phyloP scores from a whole-genome alignment of 768 basidiomycete species.

The Suillus clintonianus region DNA sequence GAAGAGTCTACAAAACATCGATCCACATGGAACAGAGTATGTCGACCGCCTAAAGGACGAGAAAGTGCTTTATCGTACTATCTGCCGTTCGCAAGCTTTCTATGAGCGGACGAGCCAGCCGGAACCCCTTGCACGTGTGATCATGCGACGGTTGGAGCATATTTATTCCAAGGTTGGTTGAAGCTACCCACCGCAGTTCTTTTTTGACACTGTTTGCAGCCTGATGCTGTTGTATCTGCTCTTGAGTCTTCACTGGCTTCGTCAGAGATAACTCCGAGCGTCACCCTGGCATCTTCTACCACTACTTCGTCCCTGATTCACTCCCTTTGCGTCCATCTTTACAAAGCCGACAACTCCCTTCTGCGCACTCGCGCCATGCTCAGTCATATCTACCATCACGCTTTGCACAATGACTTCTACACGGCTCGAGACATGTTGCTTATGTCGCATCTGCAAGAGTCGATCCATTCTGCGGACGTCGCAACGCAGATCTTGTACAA shows the following conservation, averaged over 20 bases:
- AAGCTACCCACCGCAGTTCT: neutral
- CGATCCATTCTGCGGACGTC: conserved; percentile 94
- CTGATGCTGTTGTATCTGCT: conserved; percentile 88
- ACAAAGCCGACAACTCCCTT: conserved; percentile 88
- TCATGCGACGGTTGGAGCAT: conserved; percentile 96
- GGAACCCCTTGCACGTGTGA: conserved; percentile 82
- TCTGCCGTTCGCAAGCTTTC: conserved; percentile 88
- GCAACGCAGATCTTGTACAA: conserved; percentile 98
- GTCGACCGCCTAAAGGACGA: conserved; percentile 96
- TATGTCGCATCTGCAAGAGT: conserved; percentile 98
- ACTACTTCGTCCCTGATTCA: conserved; percentile 81
- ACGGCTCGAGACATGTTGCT: conserved; percentile 96
- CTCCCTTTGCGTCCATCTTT: conserved; percentile 86
- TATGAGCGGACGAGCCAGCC: conserved; percentile 80
- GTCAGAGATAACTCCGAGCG: conserved; percentile 60
- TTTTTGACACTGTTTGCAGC: conserved; percentile 48
- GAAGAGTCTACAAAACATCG: conserved; percentile 94
- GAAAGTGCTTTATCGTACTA: conserved; percentile 89
- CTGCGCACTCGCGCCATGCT: conserved; percentile 97
- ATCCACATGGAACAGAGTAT: conserved; percentile 99
- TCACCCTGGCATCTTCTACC: conserved; percentile 56
- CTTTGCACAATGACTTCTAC: conserved; percentile 94
- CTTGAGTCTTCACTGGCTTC: conserved; percentile 72
- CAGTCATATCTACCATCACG: conserved; percentile 96
- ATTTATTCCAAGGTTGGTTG: conserved; percentile 90